These are phyloP conservation scores for Aurifilum marmelostoma DNA, from an alignment of 2,329 filamentous ascomycete genomes.

Conservation along the genomic window DNA sequence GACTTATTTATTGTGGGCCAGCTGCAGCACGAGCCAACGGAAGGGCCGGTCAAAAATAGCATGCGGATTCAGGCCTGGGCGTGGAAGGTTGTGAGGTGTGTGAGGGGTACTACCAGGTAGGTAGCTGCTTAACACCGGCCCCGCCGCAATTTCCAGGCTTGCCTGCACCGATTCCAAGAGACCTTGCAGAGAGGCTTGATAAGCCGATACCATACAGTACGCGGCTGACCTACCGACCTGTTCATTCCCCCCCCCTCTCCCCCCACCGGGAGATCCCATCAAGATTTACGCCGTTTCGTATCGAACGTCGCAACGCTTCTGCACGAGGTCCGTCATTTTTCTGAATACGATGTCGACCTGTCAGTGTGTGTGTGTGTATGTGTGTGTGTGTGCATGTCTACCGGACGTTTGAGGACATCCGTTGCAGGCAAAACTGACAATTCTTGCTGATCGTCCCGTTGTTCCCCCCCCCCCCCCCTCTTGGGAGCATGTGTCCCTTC, in stretches of 20 bases:
- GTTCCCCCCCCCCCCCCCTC: too few species aligned
- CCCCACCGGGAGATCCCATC: neutral
- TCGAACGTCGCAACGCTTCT: conserved; percentile 16
- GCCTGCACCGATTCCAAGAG: neutral
- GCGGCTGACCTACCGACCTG: neutral
- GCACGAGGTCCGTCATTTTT: neutral
- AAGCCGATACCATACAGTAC: conserved; percentile 17
- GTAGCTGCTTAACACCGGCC: conserved; percentile 23
- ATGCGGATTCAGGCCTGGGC: neutral
- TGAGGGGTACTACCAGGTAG: neutral
- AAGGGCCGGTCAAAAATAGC: conserved; percentile 22
- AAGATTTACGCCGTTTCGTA: conserved; percentile 23
- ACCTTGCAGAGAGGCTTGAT: conserved; percentile 5
- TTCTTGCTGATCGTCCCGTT: neutral
- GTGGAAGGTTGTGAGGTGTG: neutral
- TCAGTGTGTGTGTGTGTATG: neutral
- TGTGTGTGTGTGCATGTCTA: neutral
- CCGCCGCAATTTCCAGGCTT: conserved; percentile 8
- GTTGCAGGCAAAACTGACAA: neutral
- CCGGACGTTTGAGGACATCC: conserved; percentile 6
- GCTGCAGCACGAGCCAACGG: conserved; percentile 4
- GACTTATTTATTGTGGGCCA: neutral
- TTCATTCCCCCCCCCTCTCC: neutral
- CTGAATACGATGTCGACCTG: conserved; percentile 20
- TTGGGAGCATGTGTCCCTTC: neutral